These are phyloP conservation scores for Tetradesmus obliquus DNA, from an alignment of 139 green algal genomes.

Conservation along the genomic window DNA sequence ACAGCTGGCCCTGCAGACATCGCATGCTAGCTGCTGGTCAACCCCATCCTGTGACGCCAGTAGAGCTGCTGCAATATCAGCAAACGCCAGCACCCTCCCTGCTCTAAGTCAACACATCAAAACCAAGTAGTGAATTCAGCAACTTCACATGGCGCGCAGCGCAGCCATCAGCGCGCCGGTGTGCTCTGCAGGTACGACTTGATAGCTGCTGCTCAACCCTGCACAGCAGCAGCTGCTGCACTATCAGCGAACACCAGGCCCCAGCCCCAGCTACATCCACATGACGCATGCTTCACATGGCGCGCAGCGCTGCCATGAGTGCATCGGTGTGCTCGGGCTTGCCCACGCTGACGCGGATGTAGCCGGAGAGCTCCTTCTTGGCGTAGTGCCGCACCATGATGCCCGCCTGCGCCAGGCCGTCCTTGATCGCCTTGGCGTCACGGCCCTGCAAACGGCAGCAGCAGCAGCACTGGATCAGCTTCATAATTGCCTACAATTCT, in stretches of 20 bases:
- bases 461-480: background rate
- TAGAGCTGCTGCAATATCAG: no score
- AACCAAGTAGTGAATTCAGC: no score
- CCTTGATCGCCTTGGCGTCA: slow-evolving; percentile 86
- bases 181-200: slow-evolving; percentile 48
- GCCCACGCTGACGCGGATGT: slow-evolving; percentile 95
- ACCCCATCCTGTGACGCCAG: no score
- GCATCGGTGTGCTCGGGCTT: slow-evolving; percentile 94
- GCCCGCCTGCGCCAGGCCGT: slow-evolving; percentile 75
- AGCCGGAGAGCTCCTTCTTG: slow-evolving; percentile 90
- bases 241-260: no score
- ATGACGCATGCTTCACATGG: background rate
- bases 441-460: slow-evolving; percentile 65
- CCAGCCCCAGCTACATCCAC: no score
- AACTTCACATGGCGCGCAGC: slow-evolving; percentile 49
- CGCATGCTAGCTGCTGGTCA: no score
- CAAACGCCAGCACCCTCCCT: no score
- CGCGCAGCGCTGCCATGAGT: slow-evolving; percentile 79
- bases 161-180: slow-evolving; percentile 89
- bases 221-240: no score
- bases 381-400: slow-evolving; percentile 92
- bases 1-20: no score
- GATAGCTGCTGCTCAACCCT: no score
- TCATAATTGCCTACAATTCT: background rate
- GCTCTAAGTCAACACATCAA: no score